Conservation (phyloP, 1,284 basidiomycete genomes). For the Amylostereum chailletii region DNA sequence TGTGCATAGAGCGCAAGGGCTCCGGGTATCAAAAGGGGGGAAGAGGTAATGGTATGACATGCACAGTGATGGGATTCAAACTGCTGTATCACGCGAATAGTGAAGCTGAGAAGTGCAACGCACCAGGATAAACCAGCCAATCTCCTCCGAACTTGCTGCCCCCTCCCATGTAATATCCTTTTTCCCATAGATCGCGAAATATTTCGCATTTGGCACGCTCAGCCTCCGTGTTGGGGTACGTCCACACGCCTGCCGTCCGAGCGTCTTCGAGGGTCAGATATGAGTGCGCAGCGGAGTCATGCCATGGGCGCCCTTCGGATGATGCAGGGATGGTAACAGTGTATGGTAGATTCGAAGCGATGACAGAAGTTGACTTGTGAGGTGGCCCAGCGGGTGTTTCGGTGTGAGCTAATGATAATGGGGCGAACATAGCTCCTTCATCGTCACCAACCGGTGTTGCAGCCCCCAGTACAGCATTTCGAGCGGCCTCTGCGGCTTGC, state of each 20-base stretch:
- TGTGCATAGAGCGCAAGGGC: no score
- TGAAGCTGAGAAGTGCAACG: constrained; percentile 17
- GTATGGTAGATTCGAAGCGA: constrained; percentile 26
- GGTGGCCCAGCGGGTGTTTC: constrained; percentile 8
- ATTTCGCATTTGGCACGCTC: constrained; percentile 74
- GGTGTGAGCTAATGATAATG: no score
- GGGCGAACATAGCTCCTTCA: neutral
- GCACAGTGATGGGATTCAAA: neutral
- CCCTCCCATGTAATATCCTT: constrained; percentile 79
- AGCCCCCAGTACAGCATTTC: constrained; percentile 10
- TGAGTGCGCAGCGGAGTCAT: constrained; percentile 29
- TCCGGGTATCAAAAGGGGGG: no score
- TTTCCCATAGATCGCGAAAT: constrained; percentile 73
- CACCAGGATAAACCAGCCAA: constrained; percentile 93
- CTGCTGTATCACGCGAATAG: neutral
- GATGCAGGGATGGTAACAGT: constrained; percentile 55
- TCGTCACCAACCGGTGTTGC: no score
- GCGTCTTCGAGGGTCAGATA: constrained; percentile 57
- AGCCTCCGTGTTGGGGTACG: constrained; percentile 55
- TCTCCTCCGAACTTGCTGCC: constrained; percentile 95
- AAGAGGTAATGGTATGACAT: no score
- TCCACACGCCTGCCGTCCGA: constrained; percentile 64
- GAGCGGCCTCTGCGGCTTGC: constrained; percentile 26
- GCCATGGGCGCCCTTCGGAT: constrained; percentile 58
- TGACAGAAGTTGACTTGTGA: constrained; percentile 14